Base-by-base conservation (phyloP, 768 basidiomycete genomes). In the Pleurotus tuber-regium region DNA sequence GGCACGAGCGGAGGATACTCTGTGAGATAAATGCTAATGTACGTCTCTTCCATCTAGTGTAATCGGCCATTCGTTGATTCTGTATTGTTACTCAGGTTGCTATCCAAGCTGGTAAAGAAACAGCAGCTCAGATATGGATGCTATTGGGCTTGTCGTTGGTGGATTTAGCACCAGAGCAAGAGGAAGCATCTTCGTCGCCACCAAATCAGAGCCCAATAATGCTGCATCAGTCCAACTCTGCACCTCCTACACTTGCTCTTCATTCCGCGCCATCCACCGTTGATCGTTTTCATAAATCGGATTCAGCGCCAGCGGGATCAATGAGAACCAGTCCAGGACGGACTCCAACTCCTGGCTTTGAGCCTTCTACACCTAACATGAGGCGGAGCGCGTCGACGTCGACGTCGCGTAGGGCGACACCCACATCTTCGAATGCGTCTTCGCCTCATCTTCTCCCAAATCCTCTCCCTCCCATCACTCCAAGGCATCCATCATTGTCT, bases 71-170 rank as follows among this genome's bases (percentile, higher is more conserved):
- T n/a, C n/a, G n/a, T n/a, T n/a, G n/a, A n/a, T n/a, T n/a, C n/a
- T n/a, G n/a, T n/a, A n/a, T n/a, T 9, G 11, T 26, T 23, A 26
- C 39, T 7, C 49, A 87, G 84, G 66, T 75, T 38, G 89, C 90
- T 5, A 63, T 80, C n/a, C 68, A 78, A 50, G 83, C 72, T 7
- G 82, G 82, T 18, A 77, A 80, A 52, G 60, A 72, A 23, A 69
- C 76, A 3, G 77, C 78, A 2, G 83, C 82, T 1, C 85, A 89
- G 57, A 72, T 74, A 2, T 92, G 90, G 90, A 57, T 80, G 7
- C 65, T 92, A 1, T 64, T 92, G 16, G 76, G 71, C 10, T 80
- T 82, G 12, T 72, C 84, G 2, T 65, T 89, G 16, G 69, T 70
- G 0, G 74, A 84, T 46, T 63, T 80, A 41, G 55, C 76, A 14